Evolutionary conservation across 768 basidiomycete genomes (phyloP).

Genomic region (Amanita fuliginea): DNA sequence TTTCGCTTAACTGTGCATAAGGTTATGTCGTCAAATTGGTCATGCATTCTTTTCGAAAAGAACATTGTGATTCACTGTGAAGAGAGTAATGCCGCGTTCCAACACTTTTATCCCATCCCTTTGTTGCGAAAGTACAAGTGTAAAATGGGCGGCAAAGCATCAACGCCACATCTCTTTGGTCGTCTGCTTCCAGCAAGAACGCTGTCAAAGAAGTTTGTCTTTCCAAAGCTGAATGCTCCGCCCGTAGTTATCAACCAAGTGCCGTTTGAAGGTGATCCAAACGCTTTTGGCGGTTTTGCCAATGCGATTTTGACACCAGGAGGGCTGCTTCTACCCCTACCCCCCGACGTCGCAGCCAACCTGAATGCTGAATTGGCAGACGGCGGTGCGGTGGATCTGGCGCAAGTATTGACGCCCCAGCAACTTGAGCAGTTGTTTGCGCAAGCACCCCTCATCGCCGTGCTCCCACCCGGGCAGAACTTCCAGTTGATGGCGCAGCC

Average conservation of each 20-base stretch:
- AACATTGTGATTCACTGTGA: conserved; percentile 70
- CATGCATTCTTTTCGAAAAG: conserved; percentile 53
- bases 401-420: neutral
- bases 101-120: conserved; percentile 56
- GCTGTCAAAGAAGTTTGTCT: conserved; percentile 41
- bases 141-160: conserved; percentile 14
- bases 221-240: conserved; percentile 19
- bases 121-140: conserved; percentile 24
- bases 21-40: conserved; percentile 67
- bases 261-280: neutral
- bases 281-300: neutral
- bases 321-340: conserved; percentile 1
- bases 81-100: conserved; percentile 51
- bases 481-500: neutral
- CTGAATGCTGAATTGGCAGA: conserved; percentile 1
- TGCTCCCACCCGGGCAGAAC: neutral
- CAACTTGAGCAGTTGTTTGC: conserved; percentile 5
- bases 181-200: conserved; percentile 33
- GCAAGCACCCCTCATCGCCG: neutral
- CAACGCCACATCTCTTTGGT: conserved; percentile 28
- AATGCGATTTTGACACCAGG: conserved; percentile 4
- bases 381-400: conserved; percentile 1
- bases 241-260: conserved; percentile 2
- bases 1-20: conserved; percentile 13
- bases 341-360: conserved; percentile 2